phyloP scores from a whole-genome alignment of 208 protist genomes.

The Crithidia fasciculata region DNA sequence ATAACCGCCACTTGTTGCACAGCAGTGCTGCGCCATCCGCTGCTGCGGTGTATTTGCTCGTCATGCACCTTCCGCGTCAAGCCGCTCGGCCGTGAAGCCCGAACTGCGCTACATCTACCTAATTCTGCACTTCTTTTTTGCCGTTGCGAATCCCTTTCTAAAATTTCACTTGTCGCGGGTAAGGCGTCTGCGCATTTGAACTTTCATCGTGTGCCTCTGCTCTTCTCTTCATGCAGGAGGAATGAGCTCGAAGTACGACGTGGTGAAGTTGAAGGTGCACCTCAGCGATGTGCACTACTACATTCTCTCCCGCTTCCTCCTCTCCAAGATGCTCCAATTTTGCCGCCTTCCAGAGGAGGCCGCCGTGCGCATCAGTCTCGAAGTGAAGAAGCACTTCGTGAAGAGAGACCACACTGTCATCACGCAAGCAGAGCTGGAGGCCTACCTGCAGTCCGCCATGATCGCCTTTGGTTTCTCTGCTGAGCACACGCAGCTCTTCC shows the following conservation, averaged over 20 bases:
- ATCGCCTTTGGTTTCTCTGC: conserved; percentile 38
- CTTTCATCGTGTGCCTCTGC: background rate
- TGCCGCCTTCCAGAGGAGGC: conserved; percentile 47
- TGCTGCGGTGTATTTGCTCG: too few species aligned
- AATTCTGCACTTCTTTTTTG: too few species aligned
- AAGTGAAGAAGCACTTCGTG: conserved; percentile 64
- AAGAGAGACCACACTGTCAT: conserved; percentile 42
- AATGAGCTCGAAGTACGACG: conserved; percentile 78
- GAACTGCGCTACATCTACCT: too few species aligned
- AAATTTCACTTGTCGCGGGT: too few species aligned
- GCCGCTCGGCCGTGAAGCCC: too few species aligned
- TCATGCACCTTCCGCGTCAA: too few species aligned
- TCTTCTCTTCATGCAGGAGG: background rate
- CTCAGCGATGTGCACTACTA: conserved; percentile 61
- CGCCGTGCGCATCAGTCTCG: conserved; percentile 59
- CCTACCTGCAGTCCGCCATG: conserved; percentile 32
- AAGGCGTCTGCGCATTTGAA: background rate
- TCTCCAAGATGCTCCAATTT: conserved; percentile 74
- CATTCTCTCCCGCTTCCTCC: conserved; percentile 64
- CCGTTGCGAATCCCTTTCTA: too few species aligned
- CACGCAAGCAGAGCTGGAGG: conserved; percentile 52
- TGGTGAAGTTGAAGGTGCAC: conserved; percentile 64
- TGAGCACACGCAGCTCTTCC: conserved; percentile 38
- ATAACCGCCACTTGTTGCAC: too few species aligned
- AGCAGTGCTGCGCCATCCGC: too few species aligned